Conservation (phyloP, 2,329 filamentous ascomycete genomes). For the Pseudogymnoascus sp. region DNA sequence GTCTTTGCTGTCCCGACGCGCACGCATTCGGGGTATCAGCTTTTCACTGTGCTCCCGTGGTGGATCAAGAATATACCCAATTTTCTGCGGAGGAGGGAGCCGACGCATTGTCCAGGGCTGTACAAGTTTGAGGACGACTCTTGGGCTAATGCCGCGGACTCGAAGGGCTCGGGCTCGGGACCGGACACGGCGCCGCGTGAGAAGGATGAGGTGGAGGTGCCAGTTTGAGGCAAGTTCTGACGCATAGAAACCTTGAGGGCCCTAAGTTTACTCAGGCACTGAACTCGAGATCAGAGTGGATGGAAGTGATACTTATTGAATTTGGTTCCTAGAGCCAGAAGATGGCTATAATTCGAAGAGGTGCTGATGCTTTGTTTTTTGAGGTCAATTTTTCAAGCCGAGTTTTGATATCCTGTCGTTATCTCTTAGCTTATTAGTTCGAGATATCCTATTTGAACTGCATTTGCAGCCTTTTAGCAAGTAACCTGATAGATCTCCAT, state of each 20-base stretch:
- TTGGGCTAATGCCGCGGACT: constrained; percentile 10
- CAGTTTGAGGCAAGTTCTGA: neutral
- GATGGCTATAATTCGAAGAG: neutral
- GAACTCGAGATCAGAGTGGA: neutral
- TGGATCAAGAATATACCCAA: constrained; percentile 39
- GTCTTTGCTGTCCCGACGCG: constrained; percentile 33
- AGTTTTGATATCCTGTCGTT: neutral
- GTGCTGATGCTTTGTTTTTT: neutral
- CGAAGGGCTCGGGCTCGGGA: neutral
- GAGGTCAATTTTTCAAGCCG: neutral
- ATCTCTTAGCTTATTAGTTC: neutral
- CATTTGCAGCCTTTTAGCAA: neutral
- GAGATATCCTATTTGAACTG: neutral
- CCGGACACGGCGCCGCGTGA: neutral
- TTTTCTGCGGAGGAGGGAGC: neutral
- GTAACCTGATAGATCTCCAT: neutral
- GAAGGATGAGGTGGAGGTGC: neutral
- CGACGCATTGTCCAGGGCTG: constrained; percentile 11
- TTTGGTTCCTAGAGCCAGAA: neutral
- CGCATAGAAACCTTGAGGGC: neutral
- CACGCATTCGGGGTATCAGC: constrained; percentile 19
- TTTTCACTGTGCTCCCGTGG: constrained; percentile 49
- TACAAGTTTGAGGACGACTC: constrained; percentile 16
- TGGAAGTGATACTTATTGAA: neutral
- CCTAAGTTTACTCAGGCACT: neutral